These are phyloP conservation scores for Polytolypa hystricis DNA, from an alignment of 2,329 filamentous ascomycete genomes.

Conservation along the genomic window DNA sequence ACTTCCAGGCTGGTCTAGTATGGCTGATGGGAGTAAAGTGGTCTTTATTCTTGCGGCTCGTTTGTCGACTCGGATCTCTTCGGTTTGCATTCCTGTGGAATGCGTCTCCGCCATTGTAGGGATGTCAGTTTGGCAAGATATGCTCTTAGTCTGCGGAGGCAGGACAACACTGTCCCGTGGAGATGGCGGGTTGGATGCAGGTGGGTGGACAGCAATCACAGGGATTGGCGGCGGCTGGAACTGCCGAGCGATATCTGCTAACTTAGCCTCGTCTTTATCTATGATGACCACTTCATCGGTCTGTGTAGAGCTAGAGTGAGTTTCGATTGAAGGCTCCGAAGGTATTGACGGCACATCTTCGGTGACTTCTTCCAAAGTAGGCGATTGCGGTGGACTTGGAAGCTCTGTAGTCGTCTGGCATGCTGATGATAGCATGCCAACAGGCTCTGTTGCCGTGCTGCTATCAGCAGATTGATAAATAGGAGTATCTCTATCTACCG, in stretches of 20 bases:
- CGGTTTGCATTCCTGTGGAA: constrained; percentile 66
- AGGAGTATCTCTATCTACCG: background rate
- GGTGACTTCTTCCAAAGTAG: constrained; percentile 18
- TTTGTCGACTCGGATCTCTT: constrained; percentile 76
- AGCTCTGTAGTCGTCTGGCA: constrained; percentile 33
- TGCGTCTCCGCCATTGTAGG: constrained; percentile 36
- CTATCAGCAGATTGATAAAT: constrained; percentile 15
- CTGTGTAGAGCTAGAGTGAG: constrained; percentile 19
- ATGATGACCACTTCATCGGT: constrained; percentile 19
- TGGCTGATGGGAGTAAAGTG: constrained; percentile 68
- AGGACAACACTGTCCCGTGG: constrained; percentile 64
- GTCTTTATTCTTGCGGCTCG: constrained; percentile 62
- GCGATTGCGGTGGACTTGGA: constrained; percentile 25
- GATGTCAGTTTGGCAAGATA: constrained; percentile 65
- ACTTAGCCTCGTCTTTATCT: constrained; percentile 12
- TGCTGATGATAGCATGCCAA: constrained; percentile 31
- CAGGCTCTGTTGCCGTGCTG: constrained; percentile 22
- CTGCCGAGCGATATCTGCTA: constrained; percentile 8
- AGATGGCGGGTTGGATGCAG: constrained; percentile 69
- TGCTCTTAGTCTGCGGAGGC: constrained; percentile 69
- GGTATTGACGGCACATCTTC: constrained; percentile 5
- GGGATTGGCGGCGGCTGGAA: constrained; percentile 49
- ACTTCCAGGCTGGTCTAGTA: constrained; percentile 44
- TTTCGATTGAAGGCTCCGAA: background rate
- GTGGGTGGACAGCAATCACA: constrained; percentile 84